Percentiles rank a stretch among this genome's conserved stretches.
phyloP scores from a whole-genome alignment of 2,329 filamentous ascomycete species.

The Plenodomus tracheiphilus region DNA sequence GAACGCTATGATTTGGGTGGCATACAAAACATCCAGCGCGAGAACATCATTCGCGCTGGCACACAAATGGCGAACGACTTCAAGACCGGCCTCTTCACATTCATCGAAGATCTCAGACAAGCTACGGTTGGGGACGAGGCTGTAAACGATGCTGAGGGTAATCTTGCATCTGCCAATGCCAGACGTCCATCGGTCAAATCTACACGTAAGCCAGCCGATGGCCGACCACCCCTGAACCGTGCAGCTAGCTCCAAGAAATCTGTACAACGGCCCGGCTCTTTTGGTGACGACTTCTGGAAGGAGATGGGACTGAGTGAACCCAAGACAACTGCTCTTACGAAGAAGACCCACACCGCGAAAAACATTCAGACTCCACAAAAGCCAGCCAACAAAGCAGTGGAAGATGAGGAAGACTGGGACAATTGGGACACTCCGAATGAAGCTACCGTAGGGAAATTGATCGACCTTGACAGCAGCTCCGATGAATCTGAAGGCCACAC shows the following conservation, averaged over 20 bases:
- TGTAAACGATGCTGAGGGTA: conserved; percentile 48
- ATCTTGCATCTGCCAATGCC: conserved; percentile 36
- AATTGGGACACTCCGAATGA: conserved; percentile 57
- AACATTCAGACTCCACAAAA: conserved; percentile 43
- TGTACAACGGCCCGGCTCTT: conserved; percentile 35
- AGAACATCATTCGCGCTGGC: conserved; percentile 46
- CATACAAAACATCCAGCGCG: conserved; percentile 39
- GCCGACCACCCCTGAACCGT: conserved; percentile 34
- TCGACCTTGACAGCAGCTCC: conserved; percentile 46
- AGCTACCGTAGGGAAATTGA: conserved; percentile 38
- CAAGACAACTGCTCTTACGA: conserved; percentile 39
- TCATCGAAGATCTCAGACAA: conserved; percentile 92
- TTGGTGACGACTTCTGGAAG: conserved; percentile 50
- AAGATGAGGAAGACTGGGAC: conserved; percentile 59
- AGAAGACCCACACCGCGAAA: conserved; percentile 45
- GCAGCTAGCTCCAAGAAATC: conserved; percentile 39
- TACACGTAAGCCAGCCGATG: conserved; percentile 32
- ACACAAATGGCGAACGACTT: conserved; percentile 90
- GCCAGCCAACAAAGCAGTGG: conserved; percentile 41
- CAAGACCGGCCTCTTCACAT: conserved; percentile 87
- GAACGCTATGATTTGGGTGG: conserved; percentile 38
- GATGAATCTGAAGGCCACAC: conserved; percentile 55
- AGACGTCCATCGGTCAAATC: conserved; percentile 31
- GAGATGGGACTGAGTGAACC: conserved; percentile 48
- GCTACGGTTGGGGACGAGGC: conserved; percentile 95